A percentile compares a stretch with the other conserved stretches of the same genome.
phyloP scores from a whole-genome alignment of 768 basidiomycete species.

The Phaffia tasmanica region DNA sequence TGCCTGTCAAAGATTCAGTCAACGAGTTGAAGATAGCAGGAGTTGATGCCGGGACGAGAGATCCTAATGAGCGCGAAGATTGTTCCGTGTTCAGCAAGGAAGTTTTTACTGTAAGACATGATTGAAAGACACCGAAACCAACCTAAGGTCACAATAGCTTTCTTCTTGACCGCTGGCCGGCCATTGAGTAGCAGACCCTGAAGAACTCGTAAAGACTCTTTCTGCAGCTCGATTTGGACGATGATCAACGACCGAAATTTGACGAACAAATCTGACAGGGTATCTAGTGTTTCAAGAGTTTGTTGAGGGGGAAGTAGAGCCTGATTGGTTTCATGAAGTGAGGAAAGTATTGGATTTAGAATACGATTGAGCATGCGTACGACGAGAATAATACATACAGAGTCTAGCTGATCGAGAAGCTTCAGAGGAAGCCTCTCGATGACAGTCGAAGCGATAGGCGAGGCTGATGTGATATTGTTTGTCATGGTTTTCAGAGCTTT shows the following conservation, averaged over 20 bases:
- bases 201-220: constrained; percentile 73
- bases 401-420: constrained; percentile 64
- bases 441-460: constrained; percentile 63
- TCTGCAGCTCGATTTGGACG: constrained; percentile 66
- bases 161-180: constrained; percentile 80
- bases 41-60: constrained; percentile 65
- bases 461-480: constrained; percentile 70
- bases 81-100: background rate
- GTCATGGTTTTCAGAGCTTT: constrained; percentile 90
- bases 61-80: constrained; percentile 9
- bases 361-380: background rate
- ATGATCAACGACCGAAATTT: constrained; percentile 34
- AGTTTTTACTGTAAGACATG: background rate
- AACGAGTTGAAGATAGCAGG: constrained; percentile 46
- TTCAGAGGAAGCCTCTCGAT: constrained; percentile 77
- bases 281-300: constrained; percentile 34
- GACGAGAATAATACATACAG: constrained; percentile 43
- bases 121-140: background rate
- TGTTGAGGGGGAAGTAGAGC: constrained; percentile 35
- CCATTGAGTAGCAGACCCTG: constrained; percentile 52
- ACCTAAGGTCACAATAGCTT: constrained; percentile 66
- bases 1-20: constrained; percentile 10
- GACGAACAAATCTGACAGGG: constrained; percentile 33
- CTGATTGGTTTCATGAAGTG: constrained; percentile 19
- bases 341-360: background rate